Conservation (phyloP, 1,284 basidiomycete genomes). For the Rhodotorula sp. region DNA sequence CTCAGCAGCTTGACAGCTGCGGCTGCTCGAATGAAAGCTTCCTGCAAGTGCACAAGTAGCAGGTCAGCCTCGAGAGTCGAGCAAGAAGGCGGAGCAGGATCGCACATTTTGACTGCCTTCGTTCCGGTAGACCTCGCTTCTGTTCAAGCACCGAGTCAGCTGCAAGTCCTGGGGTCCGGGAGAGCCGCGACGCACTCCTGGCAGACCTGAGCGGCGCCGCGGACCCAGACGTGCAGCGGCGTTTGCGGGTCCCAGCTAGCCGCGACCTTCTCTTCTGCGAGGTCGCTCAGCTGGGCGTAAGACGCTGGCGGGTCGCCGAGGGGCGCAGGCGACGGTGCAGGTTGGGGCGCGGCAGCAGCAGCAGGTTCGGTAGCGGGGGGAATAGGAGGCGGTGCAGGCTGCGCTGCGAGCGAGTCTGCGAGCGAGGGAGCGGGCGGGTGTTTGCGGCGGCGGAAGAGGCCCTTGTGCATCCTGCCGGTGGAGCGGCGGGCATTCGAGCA, state of each 20-base stretch:
- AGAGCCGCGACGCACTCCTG: conserved; percentile 5
- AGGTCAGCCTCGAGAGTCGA: not conserved
- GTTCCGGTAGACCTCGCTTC: conserved; percentile 8
- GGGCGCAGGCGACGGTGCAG: not conserved
- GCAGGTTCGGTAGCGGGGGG: not conserved
- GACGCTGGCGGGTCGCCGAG: not conserved
- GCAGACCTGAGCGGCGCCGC: conserved; percentile 10
- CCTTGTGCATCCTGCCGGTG: too few relatives aligned
- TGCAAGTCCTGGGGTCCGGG: too few relatives aligned
- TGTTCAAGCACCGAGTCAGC: not conserved
- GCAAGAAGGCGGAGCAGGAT: not conserved
- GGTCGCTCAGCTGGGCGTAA: conserved; percentile 22
- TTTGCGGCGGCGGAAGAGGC: conserved; percentile 3
- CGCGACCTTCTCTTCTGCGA: conserved; percentile 18
- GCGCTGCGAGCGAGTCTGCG: not conserved
- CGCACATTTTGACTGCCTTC: conserved; percentile 31
- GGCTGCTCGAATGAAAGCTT: conserved; percentile 24
- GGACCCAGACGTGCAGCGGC: conserved; percentile 8
- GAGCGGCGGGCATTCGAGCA: too few relatives aligned
- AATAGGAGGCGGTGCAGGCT: not conserved
- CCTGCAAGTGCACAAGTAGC: not conserved
- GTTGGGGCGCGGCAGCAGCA: not conserved
- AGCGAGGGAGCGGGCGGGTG: not conserved
- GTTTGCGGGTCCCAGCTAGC: conserved; percentile 1
- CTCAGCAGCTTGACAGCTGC: conserved; percentile 20